Conservation (phyloP, 1,284 basidiomycete genomes). For the Cryptococcus jaspeensis region DNA sequence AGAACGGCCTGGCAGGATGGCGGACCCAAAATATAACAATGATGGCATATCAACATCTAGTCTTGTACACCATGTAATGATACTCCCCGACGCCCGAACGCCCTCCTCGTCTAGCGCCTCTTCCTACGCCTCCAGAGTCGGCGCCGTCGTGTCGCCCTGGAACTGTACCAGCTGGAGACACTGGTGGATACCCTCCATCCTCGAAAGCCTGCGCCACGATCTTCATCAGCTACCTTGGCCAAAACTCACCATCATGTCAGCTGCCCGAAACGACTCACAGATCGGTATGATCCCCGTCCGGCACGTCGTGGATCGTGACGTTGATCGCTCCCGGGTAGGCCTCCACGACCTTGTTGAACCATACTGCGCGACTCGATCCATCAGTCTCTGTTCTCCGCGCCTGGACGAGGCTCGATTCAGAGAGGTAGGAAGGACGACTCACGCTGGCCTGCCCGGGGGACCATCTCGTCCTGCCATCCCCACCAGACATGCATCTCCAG, state of each 20-base stretch:
- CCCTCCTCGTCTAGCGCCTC: background rate
- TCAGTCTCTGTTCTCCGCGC: background rate
- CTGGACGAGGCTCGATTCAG: background rate
- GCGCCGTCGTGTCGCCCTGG: constrained; percentile 2
- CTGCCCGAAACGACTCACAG: constrained; percentile 18
- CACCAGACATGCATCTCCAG: constrained; percentile 30
- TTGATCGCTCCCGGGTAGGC: constrained; percentile 14
- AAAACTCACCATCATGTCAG: background rate
- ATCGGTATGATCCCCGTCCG: constrained; percentile 30
- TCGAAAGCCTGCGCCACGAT: constrained; percentile 14
- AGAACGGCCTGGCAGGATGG: background rate
- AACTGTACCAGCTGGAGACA: constrained; percentile 19
- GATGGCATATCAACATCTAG: background rate
- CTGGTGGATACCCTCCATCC: constrained; percentile 27
- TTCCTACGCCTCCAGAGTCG: background rate
- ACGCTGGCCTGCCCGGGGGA: constrained; percentile 29
- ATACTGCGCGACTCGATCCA: constrained; percentile 12
- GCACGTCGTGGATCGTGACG: constrained; percentile 29
- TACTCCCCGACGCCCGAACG: too few species aligned
- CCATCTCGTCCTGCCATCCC: constrained; percentile 33
- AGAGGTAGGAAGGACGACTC: constrained; percentile 1
- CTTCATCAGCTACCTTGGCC: background rate
- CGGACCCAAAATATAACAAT: background rate
- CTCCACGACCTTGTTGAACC: constrained; percentile 24
- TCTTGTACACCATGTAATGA: background rate